Base-by-base conservation (phyloP, 2,329 filamentous ascomycete genomes). In the Monascus ruber region DNA sequence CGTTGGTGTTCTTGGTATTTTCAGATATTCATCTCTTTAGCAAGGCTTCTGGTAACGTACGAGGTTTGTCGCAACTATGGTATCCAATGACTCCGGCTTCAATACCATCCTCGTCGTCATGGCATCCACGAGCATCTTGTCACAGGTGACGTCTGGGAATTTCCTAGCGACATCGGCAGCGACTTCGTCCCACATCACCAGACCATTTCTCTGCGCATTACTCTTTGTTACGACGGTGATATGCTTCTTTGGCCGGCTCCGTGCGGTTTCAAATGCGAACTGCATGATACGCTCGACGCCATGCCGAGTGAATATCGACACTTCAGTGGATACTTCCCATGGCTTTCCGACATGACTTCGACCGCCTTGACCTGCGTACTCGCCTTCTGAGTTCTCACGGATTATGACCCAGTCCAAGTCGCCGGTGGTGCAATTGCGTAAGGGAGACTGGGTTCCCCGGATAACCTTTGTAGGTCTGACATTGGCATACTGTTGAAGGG, bases 161-260 rank as follows among this genome's bases (percentile, higher is more conserved):
- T 79, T 74, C 41, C 61, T 65, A 0, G 69, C 67, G 2, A 81
- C 70, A 25, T 69, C 64, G 0, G 58, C 60, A 0, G 75, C 75
- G 7, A 81, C 68, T 47, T 80, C 76, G 49, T 81, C 77, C 78
- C 77, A 81, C 42, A 81, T 68, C 1, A 81, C 77, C 76, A 81
- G 79, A 0, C 77, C 77, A 39, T 80, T 79, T 0, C 77, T 65
- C 56, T 79, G 76, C 0, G 77, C 76, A 52, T 81, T 81, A 34
- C 72, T 77, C 61, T 81, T 81, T 0, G 76, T 79, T 3, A 81
- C 77, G 1, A 80, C 71, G 0, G 77, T 81, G 28, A 81, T 50
- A 7, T 71, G 61, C 59, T 77, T 79, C 32, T 72, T 65, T 0
- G 73, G 72, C 3, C 77, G 61, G 47, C 65, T 70, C 44, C 67